A percentile compares a stretch with the other conserved stretches of the same genome.
Conservation (phyloP, 306 rosid genomes). For the Gillenia trifoliata region DNA sequence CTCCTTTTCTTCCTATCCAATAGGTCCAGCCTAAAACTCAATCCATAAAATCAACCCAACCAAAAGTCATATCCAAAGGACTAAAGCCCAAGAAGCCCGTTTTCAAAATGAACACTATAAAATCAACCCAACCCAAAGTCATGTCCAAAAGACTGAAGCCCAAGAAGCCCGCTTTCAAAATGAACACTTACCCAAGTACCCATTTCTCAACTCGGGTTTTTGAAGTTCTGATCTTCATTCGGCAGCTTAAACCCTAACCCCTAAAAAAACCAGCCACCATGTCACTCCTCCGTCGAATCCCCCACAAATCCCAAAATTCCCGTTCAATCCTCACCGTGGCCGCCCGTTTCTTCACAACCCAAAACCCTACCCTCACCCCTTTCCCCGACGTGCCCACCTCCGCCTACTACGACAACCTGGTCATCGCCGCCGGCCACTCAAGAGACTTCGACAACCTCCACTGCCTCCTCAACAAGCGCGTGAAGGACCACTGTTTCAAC, state of each 20-base stretch:
- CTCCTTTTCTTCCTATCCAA: not conserved
- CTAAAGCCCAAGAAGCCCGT: not conserved
- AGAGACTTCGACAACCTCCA: conserved; percentile 34
- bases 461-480: conserved; percentile 49
- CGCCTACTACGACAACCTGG: conserved; percentile 29
- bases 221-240: not conserved
- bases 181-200: not conserved
- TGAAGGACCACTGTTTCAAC: conserved; percentile 42
- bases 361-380: not conserved
- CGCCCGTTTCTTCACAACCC: conserved; percentile 23
- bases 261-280: conserved; percentile 7
- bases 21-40: not conserved
- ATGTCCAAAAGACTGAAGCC: not conserved
- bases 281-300: conserved; percentile 29
- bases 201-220: not conserved
- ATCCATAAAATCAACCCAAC: not conserved
- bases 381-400: conserved; percentile 33
- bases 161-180: not conserved
- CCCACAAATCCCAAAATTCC: conserved; percentile 10
- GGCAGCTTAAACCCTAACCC: conserved; percentile 3
- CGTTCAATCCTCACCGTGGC: not conserved
- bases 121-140: not conserved
- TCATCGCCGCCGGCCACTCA: conserved; percentile 30
- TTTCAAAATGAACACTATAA: not conserved
- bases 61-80: not conserved